Percentiles rank a stretch among this genome's conserved stretches.
These are phyloP conservation scores for Stemphylium beticola DNA, from an alignment of 2,329 filamentous ascomycete genomes.

Conservation along the genomic window DNA sequence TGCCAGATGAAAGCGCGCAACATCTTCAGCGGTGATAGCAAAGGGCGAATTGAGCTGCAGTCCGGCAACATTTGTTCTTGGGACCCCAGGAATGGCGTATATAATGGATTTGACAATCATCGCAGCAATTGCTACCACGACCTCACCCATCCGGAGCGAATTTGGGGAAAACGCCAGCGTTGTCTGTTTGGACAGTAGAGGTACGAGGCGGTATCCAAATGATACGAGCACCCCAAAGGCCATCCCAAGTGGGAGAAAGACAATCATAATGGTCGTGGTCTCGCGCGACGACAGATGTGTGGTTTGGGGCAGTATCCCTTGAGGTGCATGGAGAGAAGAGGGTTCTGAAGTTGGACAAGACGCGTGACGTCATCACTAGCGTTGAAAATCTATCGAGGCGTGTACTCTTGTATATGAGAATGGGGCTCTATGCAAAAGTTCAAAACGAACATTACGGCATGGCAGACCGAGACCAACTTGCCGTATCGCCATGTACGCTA, in stretches of 20 bases:
- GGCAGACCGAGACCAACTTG: too few species aligned
- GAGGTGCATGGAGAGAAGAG: neutral
- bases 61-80: neutral
- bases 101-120: slow-evolving; percentile 2
- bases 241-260: neutral
- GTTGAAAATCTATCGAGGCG: neutral
- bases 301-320: neutral
- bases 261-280: neutral
- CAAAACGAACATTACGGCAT: too few species aligned
- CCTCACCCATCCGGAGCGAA: slow-evolving; percentile 5
- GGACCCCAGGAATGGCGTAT: neutral
- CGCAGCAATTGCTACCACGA: slow-evolving; percentile 6
- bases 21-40: slow-evolving; percentile 3
- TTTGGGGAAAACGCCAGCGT: slow-evolving; percentile 12
- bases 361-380: neutral
- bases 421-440: too few species aligned
- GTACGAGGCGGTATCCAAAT: slow-evolving; percentile 6
- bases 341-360: neutral
- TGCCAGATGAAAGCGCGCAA: slow-evolving; percentile 3
- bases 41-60: slow-evolving; percentile 5
- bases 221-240: slow-evolving; percentile 4
- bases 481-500: too few species aligned
- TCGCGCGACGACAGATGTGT: neutral
- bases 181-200: slow-evolving; percentile 1
- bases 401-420: too few species aligned